These are phyloP conservation scores for Furcasterigmium furcatum DNA, from an alignment of 2,329 filamentous ascomycete genomes.

Conservation along the genomic window DNA sequence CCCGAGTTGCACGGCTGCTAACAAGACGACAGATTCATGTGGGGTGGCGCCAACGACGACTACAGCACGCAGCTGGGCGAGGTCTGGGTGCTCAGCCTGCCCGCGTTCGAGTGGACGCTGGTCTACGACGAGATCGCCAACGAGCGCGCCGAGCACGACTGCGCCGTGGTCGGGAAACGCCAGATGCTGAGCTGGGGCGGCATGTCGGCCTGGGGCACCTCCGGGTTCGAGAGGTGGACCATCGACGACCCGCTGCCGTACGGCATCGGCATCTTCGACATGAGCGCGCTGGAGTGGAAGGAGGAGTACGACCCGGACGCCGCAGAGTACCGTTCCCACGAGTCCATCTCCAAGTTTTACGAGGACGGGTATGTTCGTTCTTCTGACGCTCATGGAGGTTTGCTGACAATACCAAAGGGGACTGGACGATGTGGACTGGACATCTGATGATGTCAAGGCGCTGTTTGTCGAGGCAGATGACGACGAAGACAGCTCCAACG, in stretches of 20 bases:
- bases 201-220: constrained; percentile 4
- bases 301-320: constrained; percentile 7
- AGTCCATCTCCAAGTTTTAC: no score
- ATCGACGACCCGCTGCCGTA: no score
- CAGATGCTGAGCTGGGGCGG: constrained; percentile 12
- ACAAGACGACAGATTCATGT: constrained; percentile 8
- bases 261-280: constrained; percentile 11
- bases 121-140: neutral
- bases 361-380: no score
- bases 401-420: no score
- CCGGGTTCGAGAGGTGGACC: no score
- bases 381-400: no score
- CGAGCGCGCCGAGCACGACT: constrained; percentile 5
- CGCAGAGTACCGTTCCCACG: constrained; percentile 3
- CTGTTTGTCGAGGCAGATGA: neutral
- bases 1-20: neutral
- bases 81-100: constrained; percentile 9
- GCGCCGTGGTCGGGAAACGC: constrained; percentile 8
- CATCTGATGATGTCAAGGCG: no score
- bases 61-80: constrained; percentile 2
- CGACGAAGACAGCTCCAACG: neutral
- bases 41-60: constrained; percentile 8
- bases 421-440: no score
- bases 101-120: constrained; percentile 9
- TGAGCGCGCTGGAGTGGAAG: constrained; percentile 6